Evolutionary conservation across 2,329 filamentous ascomycete species (phyloP).

Genomic region (Sphaerulina musiva): DNA sequence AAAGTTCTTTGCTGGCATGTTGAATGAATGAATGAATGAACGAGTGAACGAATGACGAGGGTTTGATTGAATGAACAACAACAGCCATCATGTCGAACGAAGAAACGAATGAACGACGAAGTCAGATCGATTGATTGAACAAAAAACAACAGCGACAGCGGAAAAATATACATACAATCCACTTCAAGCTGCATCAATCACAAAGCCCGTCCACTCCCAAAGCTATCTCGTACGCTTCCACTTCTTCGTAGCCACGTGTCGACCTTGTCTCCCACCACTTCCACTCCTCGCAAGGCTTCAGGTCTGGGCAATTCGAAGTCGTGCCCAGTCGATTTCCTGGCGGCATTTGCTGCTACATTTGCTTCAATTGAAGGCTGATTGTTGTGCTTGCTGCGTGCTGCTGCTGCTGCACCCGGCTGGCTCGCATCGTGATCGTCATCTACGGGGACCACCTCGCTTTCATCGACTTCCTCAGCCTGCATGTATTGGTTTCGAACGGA

Average conservation of each 20-base stretch:
- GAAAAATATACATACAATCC: too few relatives aligned
- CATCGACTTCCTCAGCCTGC: neutral
- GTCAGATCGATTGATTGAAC: too few relatives aligned
- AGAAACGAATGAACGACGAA: too few relatives aligned
- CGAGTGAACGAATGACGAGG: too few relatives aligned
- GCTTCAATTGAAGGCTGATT: neutral
- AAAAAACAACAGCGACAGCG: too few relatives aligned
- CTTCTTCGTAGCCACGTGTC: constrained; percentile 4
- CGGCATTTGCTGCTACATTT: neutral
- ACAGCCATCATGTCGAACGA: too few relatives aligned
- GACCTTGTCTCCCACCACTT: neutral
- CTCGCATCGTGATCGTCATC: neutral
- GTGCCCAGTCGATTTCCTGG: neutral
- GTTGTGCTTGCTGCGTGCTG: neutral
- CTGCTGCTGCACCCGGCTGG: neutral
- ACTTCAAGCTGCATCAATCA: too few relatives aligned
- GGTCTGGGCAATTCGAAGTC: neutral
- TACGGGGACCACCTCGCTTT: neutral
- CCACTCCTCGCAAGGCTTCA: neutral
- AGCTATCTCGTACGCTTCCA: constrained; percentile 2
- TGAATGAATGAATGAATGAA: too few relatives aligned
- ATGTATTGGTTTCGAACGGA: too few relatives aligned
- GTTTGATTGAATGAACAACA: too few relatives aligned
- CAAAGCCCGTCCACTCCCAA: too few relatives aligned
- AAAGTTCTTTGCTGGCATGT: too few relatives aligned